Evolutionary conservation across 2,329 filamentous ascomycete species (phyloP), one percentile per base, ranked within the genome.

Genomic region (Trichoderma brevicompactum): DNA sequence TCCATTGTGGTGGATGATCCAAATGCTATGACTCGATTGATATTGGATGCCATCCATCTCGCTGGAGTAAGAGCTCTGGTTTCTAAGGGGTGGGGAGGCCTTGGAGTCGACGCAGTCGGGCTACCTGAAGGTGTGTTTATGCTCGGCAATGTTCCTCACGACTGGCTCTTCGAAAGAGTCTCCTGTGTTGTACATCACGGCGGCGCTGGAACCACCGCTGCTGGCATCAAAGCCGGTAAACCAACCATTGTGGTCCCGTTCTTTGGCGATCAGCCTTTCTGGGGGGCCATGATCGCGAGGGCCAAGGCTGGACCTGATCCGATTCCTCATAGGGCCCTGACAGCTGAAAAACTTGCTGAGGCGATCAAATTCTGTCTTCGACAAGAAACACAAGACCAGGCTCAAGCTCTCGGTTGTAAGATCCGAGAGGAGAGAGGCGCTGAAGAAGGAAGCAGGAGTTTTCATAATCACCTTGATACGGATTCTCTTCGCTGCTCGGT

Each of bases 181-280:
- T 90, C 91, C 0, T 89, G 87, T 49, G 92, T 96, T 1, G 90
- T 95, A 5, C 93, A 96, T 73, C 92, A 96, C 68, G 93, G 92
- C 23, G 92, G 93, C 65, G 92, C 92, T 8, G 92, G 92, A 17
- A 97, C 92, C 2, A 96, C 92, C 1, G 92, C 92, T 1, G 91
- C 92, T 0, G 92, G 92, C n/a, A 91, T 96, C 67, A 86, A 89
- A 17, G 86, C 88, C 1, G 92, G 92, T 28, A 88, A 88, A 62
- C 92, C 92, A 2, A 96, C 92, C 0, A 85, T 95, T 2, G 84
- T 96, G 2, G 88, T 96, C 0, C 92, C 92, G 0, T 96, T 96
- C 79, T 96, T 94, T 72, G 91, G 91, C 1, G 91, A 94, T 70
- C 91, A 94, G 74, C 89, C 89, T 0, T 94, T 94, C 72, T 94